Evolutionary conservation across 2,329 filamentous ascomycete genomes (phyloP), one percentile per base, ranked within the genome.

Genomic region (Fusarium marasasianum): DNA sequence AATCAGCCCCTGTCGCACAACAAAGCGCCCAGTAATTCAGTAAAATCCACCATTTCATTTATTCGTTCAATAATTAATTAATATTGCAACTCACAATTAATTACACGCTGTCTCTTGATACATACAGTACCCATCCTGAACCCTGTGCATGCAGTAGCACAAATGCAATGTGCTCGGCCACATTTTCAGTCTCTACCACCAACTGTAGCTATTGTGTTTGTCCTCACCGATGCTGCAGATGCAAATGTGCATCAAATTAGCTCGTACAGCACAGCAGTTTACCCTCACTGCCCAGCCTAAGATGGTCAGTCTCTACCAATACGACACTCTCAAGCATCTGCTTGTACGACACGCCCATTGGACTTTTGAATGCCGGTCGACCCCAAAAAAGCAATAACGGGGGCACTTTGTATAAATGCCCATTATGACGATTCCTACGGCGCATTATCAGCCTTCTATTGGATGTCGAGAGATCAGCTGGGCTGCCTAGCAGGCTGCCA

Each of bases 21-120:
- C 50, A 71, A 51, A 63, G 65, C 55, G 48, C 70, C 63, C 55
- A 68, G 61, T 38, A 72, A 72, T 71, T 66, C 68, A 74, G 51
- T 60, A 66, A 62, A 76, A 66, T 68, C 66, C 66, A 56, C 64
- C 55, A 65, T n/a, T 48, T 45, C 54, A 41, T 40, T 45, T 47
- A 41, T 40, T 58, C 38, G 56, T 41, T 56, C 37, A 64, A 44
- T 70, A 58, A 65, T 47, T 65, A 48, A 65, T 58, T 48, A 70
- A 75, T 70, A 77, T 77, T 74, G 70, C 61, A 63, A 48, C 51
- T 69, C 66, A 69, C 38, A 65, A 70, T 71, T 54, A 57, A 54
- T 71, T 67, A 55, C 48, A 59, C 41, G 64, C 60, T 35, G 44
- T 37, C 41, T 57, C 38, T 33, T 33, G 29, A 37, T 37, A 35